phyloP scores from a whole-genome alignment of 2,329 filamentous ascomycete genomes.

The Canariomyces notabilis region DNA sequence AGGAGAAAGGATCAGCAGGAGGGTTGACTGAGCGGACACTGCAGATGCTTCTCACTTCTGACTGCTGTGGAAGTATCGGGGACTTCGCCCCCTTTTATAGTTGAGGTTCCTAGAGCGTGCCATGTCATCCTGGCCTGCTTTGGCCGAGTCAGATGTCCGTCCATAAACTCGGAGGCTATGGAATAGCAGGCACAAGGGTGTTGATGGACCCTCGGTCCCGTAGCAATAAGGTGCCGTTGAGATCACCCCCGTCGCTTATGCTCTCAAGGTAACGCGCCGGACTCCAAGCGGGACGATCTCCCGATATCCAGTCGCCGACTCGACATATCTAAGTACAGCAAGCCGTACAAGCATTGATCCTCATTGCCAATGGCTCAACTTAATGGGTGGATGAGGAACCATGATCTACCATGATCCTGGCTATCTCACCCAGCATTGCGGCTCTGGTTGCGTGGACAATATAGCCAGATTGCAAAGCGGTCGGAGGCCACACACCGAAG shows the following conservation, averaged over 20 bases:
- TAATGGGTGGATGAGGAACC: not conserved
- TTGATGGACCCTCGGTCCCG: not conserved
- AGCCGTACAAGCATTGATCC: not conserved
- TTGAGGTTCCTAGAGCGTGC: not conserved
- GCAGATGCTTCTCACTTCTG: conserved; percentile 5
- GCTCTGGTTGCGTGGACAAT: conserved; percentile 20
- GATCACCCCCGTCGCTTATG: conserved; percentile 5
- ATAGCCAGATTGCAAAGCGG: conserved; percentile 20
- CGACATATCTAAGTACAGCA: not conserved
- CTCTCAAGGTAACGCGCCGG: conserved; percentile 1
- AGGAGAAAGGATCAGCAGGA: not conserved
- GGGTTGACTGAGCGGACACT: not conserved
- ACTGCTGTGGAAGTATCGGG: not conserved
- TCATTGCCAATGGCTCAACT: not conserved
- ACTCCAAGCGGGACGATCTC: conserved; percentile 16
- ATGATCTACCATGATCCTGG: conserved; percentile 1
- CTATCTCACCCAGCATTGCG: conserved; percentile 17
- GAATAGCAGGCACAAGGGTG: not conserved
- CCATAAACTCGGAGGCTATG: conserved; percentile 2
- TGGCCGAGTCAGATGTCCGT: not conserved
- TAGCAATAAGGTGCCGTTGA: conserved; percentile 11
- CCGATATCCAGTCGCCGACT: conserved; percentile 5
- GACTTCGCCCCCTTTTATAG: conserved; percentile 1
- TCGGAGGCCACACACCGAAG: conserved; percentile 12
- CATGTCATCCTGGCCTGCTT: not conserved